These are phyloP conservation scores for Centrapalus pauciflorus DNA, from an alignment of 129 eudicot genomes.

Conservation along the genomic window DNA sequence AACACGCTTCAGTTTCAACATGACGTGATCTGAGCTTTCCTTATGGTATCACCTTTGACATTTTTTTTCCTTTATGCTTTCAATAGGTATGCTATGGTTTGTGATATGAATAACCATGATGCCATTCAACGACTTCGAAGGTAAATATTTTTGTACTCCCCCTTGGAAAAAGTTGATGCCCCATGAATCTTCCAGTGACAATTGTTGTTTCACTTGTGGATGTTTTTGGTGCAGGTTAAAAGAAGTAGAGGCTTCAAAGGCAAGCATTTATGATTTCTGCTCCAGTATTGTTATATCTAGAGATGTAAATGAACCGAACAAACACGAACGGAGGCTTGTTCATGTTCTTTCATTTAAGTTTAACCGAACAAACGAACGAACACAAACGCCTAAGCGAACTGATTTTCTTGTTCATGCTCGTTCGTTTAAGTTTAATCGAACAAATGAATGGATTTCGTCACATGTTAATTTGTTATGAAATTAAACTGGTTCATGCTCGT, in stretches of 20 bases:
- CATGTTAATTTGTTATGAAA: too few species aligned
- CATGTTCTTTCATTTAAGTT: too few species aligned
- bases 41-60: background rate
- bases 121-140: constrained; percentile 87
- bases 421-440: too few species aligned
- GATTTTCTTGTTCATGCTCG: too few species aligned
- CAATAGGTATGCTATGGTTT: constrained; percentile 79
- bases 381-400: too few species aligned
- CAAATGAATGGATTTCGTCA: too few species aligned
- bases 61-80: background rate
- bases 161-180: background rate
- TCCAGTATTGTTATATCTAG: background rate
- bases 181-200: constrained; percentile 6
- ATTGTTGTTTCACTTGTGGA: constrained; percentile 8
- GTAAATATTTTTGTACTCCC: constrained; percentile 28
- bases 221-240: constrained; percentile 53
- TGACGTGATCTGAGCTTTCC: background rate
- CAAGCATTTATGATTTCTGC: constrained; percentile 11
- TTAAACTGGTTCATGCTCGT: too few species aligned
- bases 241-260: constrained; percentile 69
- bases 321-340: too few species aligned
- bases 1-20: background rate
- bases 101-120: constrained; percentile 66
- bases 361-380: too few species aligned
- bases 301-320: too few species aligned